A percentile compares a stretch with the other conserved stretches of the same genome.
These are phyloP conservation scores for Aspergillus ustus DNA, from an alignment of 2,329 filamentous ascomycete species.

Conservation along the genomic window DNA sequence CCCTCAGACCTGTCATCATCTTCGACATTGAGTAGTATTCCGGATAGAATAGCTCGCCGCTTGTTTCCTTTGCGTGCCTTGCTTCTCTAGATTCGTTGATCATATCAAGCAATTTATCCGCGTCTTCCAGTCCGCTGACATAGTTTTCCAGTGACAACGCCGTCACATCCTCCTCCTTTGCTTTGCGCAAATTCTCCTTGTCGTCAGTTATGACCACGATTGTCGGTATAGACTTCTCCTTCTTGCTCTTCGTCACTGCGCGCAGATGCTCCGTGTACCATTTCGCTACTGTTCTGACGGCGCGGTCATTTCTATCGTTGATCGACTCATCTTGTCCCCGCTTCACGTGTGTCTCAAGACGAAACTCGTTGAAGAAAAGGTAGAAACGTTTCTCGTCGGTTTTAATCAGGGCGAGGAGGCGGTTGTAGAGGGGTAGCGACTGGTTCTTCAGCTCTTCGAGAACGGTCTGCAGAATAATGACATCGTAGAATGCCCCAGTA, in stretches of 20 bases:
- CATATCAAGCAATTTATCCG: conserved; percentile 88
- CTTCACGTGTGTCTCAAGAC: conserved; percentile 83
- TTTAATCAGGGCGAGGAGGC: conserved; percentile 85
- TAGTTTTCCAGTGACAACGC: conserved; percentile 75
- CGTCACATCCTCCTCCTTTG: conserved; percentile 71
- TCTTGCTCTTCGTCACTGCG: conserved; percentile 59
- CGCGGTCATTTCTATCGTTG: conserved; percentile 95
- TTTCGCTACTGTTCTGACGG: conserved; percentile 80
- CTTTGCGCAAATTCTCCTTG: conserved; percentile 81
- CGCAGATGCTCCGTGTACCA: conserved; percentile 89
- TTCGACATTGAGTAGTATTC: conserved; percentile 89
- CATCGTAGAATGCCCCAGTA: conserved; percentile 88
- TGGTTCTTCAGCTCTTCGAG: conserved; percentile 94
- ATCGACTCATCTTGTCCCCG: conserved; percentile 80
- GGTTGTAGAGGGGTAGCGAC: conserved; percentile 92
- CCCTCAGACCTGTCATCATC: conserved; percentile 92
- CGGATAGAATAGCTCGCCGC: conserved; percentile 76
- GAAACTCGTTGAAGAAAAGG: conserved; percentile 98
- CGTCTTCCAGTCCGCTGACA: conserved; percentile 80
- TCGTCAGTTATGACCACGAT: conserved; percentile 96
- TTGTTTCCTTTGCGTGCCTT: conserved; percentile 66
- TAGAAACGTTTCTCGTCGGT: conserved; percentile 98
- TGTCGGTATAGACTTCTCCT: conserved; percentile 65
- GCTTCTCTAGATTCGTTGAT: conserved; percentile 78
- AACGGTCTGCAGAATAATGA: conserved; percentile 94